Evolutionary conservation across 2,329 filamentous ascomycete genomes (phyloP).

Genomic region (Hypoxylon sp.): DNA sequence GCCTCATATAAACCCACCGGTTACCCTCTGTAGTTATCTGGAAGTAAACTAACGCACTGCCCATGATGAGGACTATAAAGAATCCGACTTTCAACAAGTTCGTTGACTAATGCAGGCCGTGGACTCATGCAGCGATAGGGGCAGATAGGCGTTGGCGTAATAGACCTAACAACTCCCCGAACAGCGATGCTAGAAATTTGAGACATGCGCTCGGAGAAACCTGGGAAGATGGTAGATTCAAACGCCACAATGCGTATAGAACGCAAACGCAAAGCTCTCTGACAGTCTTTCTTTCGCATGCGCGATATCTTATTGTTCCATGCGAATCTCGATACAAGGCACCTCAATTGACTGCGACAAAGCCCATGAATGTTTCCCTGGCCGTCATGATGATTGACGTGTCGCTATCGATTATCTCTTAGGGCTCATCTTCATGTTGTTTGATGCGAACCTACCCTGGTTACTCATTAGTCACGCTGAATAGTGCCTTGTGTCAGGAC

Average conservation of each 20-base stretch:
- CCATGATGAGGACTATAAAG: background rate
- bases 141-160: background rate
- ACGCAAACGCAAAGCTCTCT: background rate
- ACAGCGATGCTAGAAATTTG: background rate
- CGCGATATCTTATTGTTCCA: background rate
- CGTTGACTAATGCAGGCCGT: conserved; percentile 6
- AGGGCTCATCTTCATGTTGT: background rate
- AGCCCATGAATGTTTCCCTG: background rate
- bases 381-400: conserved; percentile 1
- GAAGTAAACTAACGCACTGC: background rate
- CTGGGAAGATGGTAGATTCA: background rate
- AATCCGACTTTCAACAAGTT: conserved; percentile 8
- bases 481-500: background rate
- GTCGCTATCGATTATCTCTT: conserved; percentile 5
- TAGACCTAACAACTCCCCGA: background rate
- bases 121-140: background rate
- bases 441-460: conserved; percentile 2
- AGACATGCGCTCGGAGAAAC: background rate
- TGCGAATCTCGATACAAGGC: background rate
- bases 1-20: background rate
- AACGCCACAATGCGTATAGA: background rate
- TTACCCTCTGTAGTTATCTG: background rate
- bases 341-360: conserved; percentile 2
- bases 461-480: background rate
- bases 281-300: background rate